A percentile compares a stretch with the other conserved stretches of the same genome.
Evolutionary conservation across 768 basidiomycete species (phyloP).

Genomic region (Trametes meyenii): DNA sequence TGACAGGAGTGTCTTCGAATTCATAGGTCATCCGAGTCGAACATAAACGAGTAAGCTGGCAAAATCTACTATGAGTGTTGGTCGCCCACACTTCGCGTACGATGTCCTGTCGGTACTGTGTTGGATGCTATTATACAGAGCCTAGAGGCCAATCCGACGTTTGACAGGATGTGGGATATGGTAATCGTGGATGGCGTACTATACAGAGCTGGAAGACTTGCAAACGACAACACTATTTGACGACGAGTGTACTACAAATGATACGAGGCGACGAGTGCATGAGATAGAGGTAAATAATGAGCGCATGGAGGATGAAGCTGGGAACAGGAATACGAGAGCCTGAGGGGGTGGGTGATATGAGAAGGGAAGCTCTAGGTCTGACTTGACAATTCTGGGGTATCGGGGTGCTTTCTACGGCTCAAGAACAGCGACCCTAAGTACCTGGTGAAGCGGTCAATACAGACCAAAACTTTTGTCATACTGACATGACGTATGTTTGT

Average conservation of each 20-base stretch:
- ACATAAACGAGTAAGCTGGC: not conserved
- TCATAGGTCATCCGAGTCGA: slow-evolving; percentile 21
- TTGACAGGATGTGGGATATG: not conserved
- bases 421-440: slow-evolving; percentile 67
- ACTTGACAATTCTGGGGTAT: not conserved
- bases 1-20: slow-evolving; percentile 34
- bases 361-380: not conserved
- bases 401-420: slow-evolving; percentile 48
- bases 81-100: not conserved
- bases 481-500: not conserved
- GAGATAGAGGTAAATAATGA: not conserved
- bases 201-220: not conserved
- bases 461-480: not conserved
- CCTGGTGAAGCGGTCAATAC: slow-evolving; percentile 39
- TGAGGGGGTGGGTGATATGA: not conserved
- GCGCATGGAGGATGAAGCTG: not conserved
- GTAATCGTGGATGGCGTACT: not conserved
- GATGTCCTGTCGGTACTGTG: not conserved
- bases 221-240: not conserved
- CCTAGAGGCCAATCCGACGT: not conserved
- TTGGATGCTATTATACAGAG: no score
- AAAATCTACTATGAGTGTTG: not conserved
- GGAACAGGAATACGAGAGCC: not conserved
- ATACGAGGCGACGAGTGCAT: no score
- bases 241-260: not conserved